These are phyloP conservation scores for Coniosporium tulheliwenetii DNA, from an alignment of 2,329 filamentous ascomycete genomes.

Conservation along the genomic window DNA sequence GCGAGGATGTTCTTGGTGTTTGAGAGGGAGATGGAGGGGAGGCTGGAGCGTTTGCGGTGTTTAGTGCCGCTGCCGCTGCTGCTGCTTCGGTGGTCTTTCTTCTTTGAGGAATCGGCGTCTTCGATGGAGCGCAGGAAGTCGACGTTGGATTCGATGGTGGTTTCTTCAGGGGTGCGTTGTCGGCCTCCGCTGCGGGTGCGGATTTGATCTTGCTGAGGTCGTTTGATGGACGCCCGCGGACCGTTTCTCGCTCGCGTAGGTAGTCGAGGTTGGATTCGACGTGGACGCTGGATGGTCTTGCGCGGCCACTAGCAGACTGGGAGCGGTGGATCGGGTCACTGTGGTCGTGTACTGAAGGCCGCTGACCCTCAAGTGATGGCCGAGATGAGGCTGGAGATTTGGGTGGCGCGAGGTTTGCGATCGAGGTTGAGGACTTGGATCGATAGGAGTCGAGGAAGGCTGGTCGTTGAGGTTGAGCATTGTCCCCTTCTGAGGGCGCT, in stretches of 20 bases:
- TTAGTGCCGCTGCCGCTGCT: conserved; percentile 39
- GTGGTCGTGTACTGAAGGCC: conserved; percentile 48
- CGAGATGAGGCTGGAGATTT: conserved; percentile 43
- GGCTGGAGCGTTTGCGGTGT: conserved; percentile 55
- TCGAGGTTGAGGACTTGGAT: conserved; percentile 34
- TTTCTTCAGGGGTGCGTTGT: conserved; percentile 38
- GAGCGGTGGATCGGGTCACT: conserved; percentile 42
- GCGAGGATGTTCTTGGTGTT: conserved; percentile 71
- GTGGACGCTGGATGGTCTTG: conserved; percentile 68
- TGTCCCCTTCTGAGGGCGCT: no score
- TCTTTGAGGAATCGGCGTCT: conserved; percentile 40
- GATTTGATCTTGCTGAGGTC: conserved; percentile 9
- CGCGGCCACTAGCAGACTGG: conserved; percentile 48
- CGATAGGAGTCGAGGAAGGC: conserved; percentile 26
- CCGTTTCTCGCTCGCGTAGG: conserved; percentile 58
- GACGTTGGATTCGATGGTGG: conserved; percentile 61
- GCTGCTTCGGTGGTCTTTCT: conserved; percentile 33
- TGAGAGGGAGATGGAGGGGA: conserved; percentile 51
- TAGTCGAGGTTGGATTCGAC: conserved; percentile 73
- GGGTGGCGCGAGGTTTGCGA: conserved; percentile 22
- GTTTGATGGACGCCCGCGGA: conserved; percentile 23
- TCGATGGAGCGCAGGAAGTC: conserved; percentile 71
- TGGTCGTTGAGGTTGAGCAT: conserved; percentile 15
- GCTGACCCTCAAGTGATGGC: conserved; percentile 55
- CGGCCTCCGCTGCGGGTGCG: conserved; percentile 19